Base-by-base conservation (phyloP, 2,329 filamentous ascomycete genomes). In the Cercospora brassicicola region DNA sequence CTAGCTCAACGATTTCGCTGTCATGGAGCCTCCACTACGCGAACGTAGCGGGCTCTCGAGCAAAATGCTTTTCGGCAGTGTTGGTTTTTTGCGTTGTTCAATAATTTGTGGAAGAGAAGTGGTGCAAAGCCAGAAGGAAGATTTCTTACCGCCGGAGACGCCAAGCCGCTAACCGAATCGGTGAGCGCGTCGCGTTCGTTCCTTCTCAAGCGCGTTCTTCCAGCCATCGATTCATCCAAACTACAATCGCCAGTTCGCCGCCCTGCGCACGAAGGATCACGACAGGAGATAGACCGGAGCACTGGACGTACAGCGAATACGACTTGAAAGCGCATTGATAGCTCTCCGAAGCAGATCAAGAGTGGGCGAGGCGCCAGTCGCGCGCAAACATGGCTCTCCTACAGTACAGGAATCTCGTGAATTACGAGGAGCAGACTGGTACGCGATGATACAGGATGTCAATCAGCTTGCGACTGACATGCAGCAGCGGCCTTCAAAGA, bases 381-480 rank as follows among this genome's bases (percentile, higher is more conserved):
- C 42, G 59, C 48, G 62, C 57, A 67, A 75, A 81, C 82, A 97
- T 97, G 94, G 91, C 93, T 86, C 91, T 97, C 77, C 87, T 93
- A 77, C 90, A 91, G 73, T 91, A 90, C 81, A 89, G 87, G 78
- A 86, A 89, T 74, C 88, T 91, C 62, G 93, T 97, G 76, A 90
- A 96, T 80, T 99, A 99, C 83, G 87, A 89, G 76, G 89, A 89
- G 76, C 95, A 99, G 81, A 89, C 95, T 82, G 84, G 92, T 93
- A 81, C 73, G 36, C 31, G 15, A 39, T 45, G 59, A 8, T n/a
- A 59, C 66, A 33, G 55, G 26, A 42, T 4, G 73, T 68, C 68
- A 69, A 69, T 62, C 26, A 36, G 48, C 20, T 70, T 55, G 23
- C 31, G 30, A 67, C 62, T 81, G 73, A 82, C 81, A 79, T 67